Base-by-base conservation (phyloP, 306 rosid genomes). In the Corylus americana region DNA sequence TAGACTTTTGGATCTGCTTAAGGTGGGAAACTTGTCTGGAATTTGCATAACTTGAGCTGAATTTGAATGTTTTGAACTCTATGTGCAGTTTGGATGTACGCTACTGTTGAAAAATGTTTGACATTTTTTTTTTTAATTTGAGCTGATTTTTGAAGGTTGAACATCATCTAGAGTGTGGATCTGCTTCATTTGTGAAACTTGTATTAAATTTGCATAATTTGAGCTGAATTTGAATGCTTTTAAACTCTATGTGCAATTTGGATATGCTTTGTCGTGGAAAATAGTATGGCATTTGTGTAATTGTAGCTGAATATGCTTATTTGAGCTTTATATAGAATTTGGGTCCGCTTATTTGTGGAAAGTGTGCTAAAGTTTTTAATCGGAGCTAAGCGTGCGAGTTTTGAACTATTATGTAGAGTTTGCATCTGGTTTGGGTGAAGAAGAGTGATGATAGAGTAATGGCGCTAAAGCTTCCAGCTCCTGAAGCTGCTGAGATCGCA, bases 401-500 rank as follows among this genome's bases (percentile, higher is more conserved):
- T 54, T 42, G n/a, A 79, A 69, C 73, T 49, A 75, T 62, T 62
- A 55, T 74, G 25, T 76, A 74, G 82, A 53, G 22, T 74, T 78
- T 77, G 77, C 77, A 69, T 82, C 82, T 75, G 53, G 57, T 76
- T 79, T 74, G 73, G 85, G 92, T 75, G 85, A 74, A 63, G 72
- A 81, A 77, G 80, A 82, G 79, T 86, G 73, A 87, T 85, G 89
- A 81, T 81, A 89, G 86, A 90, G 89, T 62, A 80, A 94, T 94
- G 98, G 97, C 97, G 77, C 94, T 89, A 50, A 92, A 87, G 80
- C 83, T 76, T 85, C 86, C 80, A 18, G 90, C 97, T 83, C 77
- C 71, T 37, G 72, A 77, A 84, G 97, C 92, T 76, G 98, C 97
- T 27, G 97, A 91, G 90, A 80, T 85, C 78, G 94, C 98, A 45